Evolutionary conservation across 192 early-diverging fungal genomes (phyloP).

Genomic region (Umbelopsis ramanniana): DNA sequence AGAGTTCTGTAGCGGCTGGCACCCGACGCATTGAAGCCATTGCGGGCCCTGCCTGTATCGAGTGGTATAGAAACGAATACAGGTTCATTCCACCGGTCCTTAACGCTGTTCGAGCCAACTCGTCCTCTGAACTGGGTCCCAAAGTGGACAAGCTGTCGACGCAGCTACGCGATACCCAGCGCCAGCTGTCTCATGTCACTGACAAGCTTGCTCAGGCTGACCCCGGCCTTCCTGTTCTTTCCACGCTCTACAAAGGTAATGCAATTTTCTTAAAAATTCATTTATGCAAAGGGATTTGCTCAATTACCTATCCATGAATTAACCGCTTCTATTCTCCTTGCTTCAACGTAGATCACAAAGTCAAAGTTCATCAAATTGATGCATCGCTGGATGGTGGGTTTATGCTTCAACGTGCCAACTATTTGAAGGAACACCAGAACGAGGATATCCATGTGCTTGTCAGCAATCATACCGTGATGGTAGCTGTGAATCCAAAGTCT

Average conservation of each 20-base stretch:
- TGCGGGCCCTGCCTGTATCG: constrained; percentile 48
- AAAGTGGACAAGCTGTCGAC: constrained; percentile 50
- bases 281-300: too few species aligned
- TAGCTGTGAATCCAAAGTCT: constrained; percentile 43
- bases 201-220: constrained; percentile 44
- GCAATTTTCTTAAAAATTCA: background rate
- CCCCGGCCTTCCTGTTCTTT: background rate
- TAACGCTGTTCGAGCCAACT: constrained; percentile 42
- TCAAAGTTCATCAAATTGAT: constrained; percentile 45
- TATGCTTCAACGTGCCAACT: constrained; percentile 50
- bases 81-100: constrained; percentile 46
- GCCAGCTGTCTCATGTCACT: constrained; percentile 37
- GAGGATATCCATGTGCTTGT: constrained; percentile 46
- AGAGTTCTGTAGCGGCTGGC: constrained; percentile 61
- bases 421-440: constrained; percentile 40
- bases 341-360: constrained; percentile 20
- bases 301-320: background rate
- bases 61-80: constrained; percentile 51
- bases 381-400: constrained; percentile 45
- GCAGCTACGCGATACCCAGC: constrained; percentile 46
- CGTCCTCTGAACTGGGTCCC: constrained; percentile 39
- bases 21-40: constrained; percentile 66
- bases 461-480: constrained; percentile 45
- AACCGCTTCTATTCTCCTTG: background rate
- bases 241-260: constrained; percentile 10